Percentiles rank a stretch among this genome's conserved stretches.
Conservation (phyloP, 768 basidiomycete genomes). For the Russula virescens region DNA sequence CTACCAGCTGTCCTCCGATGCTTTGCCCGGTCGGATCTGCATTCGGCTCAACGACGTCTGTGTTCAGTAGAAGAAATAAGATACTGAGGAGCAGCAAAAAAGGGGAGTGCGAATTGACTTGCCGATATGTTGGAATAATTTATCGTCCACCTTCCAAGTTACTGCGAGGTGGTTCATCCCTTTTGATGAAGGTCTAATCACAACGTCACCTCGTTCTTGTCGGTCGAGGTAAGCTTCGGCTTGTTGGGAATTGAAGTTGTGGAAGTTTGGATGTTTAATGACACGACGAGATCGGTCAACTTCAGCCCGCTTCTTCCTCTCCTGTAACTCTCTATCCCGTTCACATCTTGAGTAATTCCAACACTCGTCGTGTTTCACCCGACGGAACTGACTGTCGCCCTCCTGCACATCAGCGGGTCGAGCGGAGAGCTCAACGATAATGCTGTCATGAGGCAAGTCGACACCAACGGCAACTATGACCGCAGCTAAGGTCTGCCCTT, state of each 20-base stretch:
- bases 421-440: slow-evolving; percentile 71
- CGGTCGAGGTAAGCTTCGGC: slow-evolving; percentile 87
- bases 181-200: slow-evolving; percentile 94
- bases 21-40: slow-evolving; percentile 66
- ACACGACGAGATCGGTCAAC: slow-evolving; percentile 74
- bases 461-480: slow-evolving; percentile 71
- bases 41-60: slow-evolving; percentile 64
- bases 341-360: slow-evolving; percentile 65
- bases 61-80: neutral
- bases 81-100: neutral
- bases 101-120: slow-evolving; percentile 26
- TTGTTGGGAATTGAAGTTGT: slow-evolving; percentile 84
- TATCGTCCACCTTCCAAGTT: slow-evolving; percentile 98
- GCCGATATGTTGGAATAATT: slow-evolving; percentile 96
- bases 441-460: slow-evolving; percentile 51
- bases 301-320: slow-evolving; percentile 80
- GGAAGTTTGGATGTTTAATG: slow-evolving; percentile 98
- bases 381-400: slow-evolving; percentile 60
- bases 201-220: slow-evolving; percentile 92
- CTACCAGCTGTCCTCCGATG: slow-evolving; percentile 57
- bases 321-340: slow-evolving; percentile 65
- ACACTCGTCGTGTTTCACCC: slow-evolving; percentile 49
- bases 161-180: slow-evolving; percentile 91
- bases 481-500: slow-evolving; percentile 74
- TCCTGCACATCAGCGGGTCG: slow-evolving; percentile 53